phyloP scores from a whole-genome alignment of 306 rosid species.

The Lathyrus tuberosus region DNA sequence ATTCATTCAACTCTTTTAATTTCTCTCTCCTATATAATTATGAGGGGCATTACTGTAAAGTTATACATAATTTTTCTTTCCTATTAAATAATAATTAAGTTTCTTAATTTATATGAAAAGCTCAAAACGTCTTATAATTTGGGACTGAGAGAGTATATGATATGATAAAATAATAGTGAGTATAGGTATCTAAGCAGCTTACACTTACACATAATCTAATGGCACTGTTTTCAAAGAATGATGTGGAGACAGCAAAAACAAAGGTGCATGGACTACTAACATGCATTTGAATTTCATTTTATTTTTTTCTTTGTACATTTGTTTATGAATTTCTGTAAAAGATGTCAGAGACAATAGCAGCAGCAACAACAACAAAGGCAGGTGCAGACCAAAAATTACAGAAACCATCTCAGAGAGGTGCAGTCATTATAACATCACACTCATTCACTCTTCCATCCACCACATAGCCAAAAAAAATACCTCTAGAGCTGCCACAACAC shows the following conservation, averaged over 20 bases:
- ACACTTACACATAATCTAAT: slow-evolving; percentile 40
- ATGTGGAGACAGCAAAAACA: slow-evolving; percentile 54
- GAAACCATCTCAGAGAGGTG: slow-evolving; percentile 61
- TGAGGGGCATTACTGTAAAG: too few species aligned
- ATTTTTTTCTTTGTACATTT: slow-evolving; percentile 34
- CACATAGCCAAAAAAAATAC: slow-evolving; percentile 42
- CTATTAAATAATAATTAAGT: too few species aligned
- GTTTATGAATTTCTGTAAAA: slow-evolving; percentile 61
- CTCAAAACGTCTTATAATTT: too few species aligned
- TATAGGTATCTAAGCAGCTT: slow-evolving; percentile 42
- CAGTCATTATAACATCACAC: slow-evolving; percentile 85
- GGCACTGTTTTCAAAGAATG: slow-evolving; percentile 54
- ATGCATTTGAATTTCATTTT: slow-evolving; percentile 43
- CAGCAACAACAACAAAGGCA: slow-evolving; percentile 56
- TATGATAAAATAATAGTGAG: slow-evolving; percentile 17
- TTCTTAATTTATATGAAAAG: too few species aligned
- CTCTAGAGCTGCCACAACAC: slow-evolving; percentile 45
- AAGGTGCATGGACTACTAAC: slow-evolving; percentile 53
- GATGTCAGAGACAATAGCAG: slow-evolving; percentile 67
- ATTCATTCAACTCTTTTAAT: too few species aligned
- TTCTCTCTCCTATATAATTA: too few species aligned
- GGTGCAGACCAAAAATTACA: slow-evolving; percentile 61
- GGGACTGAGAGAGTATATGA: too few species aligned
- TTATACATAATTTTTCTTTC: too few species aligned
- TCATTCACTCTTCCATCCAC: slow-evolving; percentile 53